Conservation (phyloP, 192 early-diverging fungal genomes). For the Coemansia sp. region DNA sequence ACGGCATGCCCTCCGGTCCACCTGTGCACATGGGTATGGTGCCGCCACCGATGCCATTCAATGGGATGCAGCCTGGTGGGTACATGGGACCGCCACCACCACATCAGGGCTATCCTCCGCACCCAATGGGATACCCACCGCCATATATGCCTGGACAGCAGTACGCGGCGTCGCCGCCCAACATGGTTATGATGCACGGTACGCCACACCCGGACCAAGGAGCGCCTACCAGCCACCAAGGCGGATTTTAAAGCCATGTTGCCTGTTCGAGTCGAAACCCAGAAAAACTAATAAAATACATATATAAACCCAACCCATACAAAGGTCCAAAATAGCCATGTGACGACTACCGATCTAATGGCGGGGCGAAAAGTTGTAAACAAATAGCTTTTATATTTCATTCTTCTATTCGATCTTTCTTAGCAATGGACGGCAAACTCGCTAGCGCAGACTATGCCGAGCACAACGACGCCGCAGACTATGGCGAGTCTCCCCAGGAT, state of each 20-base stretch:
- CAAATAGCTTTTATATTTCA: background rate
- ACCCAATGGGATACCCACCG: constrained; percentile 46
- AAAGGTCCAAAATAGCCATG: background rate
- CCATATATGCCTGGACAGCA: constrained; percentile 40
- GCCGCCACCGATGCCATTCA: constrained; percentile 44
- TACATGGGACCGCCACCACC: constrained; percentile 44
- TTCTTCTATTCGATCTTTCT: constrained; percentile 10
- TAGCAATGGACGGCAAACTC: constrained; percentile 4
- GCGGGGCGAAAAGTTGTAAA: background rate
- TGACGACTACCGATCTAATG: background rate
- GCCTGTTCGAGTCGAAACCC: background rate
- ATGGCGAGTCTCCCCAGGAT: constrained; percentile 26
- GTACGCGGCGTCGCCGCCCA: constrained; percentile 38
- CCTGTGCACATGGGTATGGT: constrained; percentile 54
- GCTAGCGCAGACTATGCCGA: constrained; percentile 13
- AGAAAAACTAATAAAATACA: background rate
- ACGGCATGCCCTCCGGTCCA: constrained; percentile 26
- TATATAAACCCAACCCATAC: background rate
- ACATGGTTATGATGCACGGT: constrained; percentile 51
- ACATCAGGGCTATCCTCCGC: constrained; percentile 43
- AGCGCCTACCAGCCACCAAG: constrained; percentile 15
- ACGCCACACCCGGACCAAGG: constrained; percentile 39
- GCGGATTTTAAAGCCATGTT: background rate
- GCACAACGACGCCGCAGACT: constrained; percentile 20
- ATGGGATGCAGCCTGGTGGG: constrained; percentile 40